A percentile compares a stretch with the other conserved stretches of the same genome.
Evolutionary conservation across 2,329 filamentous ascomycete genomes (phyloP).

Genomic region (Colletotrichum salicis): DNA sequence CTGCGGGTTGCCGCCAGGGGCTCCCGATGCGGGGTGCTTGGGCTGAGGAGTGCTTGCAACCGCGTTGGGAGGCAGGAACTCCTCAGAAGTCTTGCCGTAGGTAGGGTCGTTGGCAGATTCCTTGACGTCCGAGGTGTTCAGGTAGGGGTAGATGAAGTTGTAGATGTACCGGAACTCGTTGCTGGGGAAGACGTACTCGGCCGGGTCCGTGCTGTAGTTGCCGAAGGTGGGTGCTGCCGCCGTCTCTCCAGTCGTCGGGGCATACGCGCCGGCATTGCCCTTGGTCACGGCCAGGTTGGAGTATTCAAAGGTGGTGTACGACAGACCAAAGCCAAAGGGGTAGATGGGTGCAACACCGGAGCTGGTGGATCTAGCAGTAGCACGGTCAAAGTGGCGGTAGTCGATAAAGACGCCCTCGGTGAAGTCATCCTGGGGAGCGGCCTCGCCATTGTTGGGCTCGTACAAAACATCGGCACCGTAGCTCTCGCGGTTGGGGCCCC

Average conservation of each 20-base stretch:
- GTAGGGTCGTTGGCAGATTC: slow-evolving; percentile 67
- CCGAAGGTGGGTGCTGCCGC: slow-evolving; percentile 72
- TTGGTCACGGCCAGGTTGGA: slow-evolving; percentile 71
- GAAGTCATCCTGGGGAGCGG: slow-evolving; percentile 78
- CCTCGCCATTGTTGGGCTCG: slow-evolving; percentile 73
- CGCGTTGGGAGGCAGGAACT: slow-evolving; percentile 70
- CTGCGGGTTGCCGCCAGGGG: slow-evolving; percentile 71
- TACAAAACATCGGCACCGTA: slow-evolving; percentile 77
- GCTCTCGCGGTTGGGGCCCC: slow-evolving; percentile 73
- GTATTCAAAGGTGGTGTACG: slow-evolving; percentile 83
- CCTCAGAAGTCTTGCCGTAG: slow-evolving; percentile 67
- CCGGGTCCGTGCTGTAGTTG: slow-evolving; percentile 69
- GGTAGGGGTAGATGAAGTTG: slow-evolving; percentile 76
- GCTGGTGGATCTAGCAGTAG: slow-evolving; percentile 47
- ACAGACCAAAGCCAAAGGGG: slow-evolving; percentile 84
- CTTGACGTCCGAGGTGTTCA: slow-evolving; percentile 69
- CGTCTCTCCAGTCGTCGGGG: slow-evolving; percentile 70
- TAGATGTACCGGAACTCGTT: slow-evolving; percentile 60
- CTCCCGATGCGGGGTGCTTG: slow-evolving; percentile 59
- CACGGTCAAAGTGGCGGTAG: slow-evolving; percentile 78
- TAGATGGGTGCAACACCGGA: slow-evolving; percentile 70
- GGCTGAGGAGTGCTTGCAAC: slow-evolving; percentile 67
- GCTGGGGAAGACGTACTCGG: slow-evolving; percentile 76
- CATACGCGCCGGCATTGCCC: slow-evolving; percentile 61
- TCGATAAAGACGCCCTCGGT: slow-evolving; percentile 85